Conservation (phyloP, 805 yeast genomes). For the Suhomyces kilbournensis region DNA sequence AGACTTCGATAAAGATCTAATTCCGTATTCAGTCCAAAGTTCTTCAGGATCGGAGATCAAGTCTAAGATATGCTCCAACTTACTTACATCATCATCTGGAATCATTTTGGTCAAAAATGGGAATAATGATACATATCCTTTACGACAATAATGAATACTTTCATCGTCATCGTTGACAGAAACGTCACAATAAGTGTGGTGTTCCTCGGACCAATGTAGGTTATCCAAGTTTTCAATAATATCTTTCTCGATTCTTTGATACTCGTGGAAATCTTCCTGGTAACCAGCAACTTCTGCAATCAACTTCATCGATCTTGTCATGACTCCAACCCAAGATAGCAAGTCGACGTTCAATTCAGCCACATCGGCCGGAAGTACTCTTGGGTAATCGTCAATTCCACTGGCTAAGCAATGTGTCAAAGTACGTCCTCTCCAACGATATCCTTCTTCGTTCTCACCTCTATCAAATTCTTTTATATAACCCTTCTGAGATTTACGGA, state of each 20-base stretch:
- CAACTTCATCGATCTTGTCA: conserved; percentile 77
- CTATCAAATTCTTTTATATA: conserved; percentile 69
- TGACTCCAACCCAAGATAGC: conserved; percentile 88
- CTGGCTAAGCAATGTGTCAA: conserved; percentile 81
- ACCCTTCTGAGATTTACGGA: conserved; percentile 77
- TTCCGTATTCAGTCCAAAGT: conserved; percentile 75
- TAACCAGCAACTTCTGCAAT: conserved; percentile 64
- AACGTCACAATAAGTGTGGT: conserved; percentile 75
- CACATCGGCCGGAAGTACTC: conserved; percentile 74
- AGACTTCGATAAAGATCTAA: conserved; percentile 71
- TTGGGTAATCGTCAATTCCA: conserved; percentile 94
- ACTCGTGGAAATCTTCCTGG: conserved; percentile 56
- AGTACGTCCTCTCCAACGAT: conserved; percentile 93
- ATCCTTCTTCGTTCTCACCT: conserved; percentile 53
- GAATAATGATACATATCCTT: conserved; percentile 82
- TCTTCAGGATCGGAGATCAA: conserved; percentile 66
- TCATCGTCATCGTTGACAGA: conserved; percentile 73
- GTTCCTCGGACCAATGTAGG: conserved; percentile 75
- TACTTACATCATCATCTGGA: conserved; percentile 38
- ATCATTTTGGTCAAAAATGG: conserved; percentile 78
- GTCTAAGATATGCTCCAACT: conserved; percentile 52
- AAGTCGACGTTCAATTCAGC: conserved; percentile 91
- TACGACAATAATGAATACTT: conserved; percentile 68
- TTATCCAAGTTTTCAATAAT: conserved; percentile 64
- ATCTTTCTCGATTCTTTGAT: conserved; percentile 49